These are phyloP conservation scores for Termitomyces sp. DNA, from an alignment of 768 basidiomycete species.

Conservation along the genomic window DNA sequence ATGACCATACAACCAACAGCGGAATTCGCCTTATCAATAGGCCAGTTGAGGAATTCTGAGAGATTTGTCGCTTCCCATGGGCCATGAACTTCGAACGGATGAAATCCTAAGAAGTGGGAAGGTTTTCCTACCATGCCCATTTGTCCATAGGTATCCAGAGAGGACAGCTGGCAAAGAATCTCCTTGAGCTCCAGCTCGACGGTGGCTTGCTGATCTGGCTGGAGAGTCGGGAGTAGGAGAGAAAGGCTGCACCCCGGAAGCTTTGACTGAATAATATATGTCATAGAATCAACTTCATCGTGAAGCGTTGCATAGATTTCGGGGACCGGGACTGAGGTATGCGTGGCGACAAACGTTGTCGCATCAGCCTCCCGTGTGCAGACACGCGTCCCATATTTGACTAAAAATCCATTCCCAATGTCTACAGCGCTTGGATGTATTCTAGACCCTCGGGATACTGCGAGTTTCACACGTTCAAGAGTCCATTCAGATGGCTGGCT, in stretches of 20 bases:
- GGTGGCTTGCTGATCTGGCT: not conserved
- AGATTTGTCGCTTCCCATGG: slow-evolving; percentile 3
- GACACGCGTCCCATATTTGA: not conserved
- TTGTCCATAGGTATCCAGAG: not conserved
- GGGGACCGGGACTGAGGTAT: slow-evolving; percentile 2
- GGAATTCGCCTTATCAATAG: not conserved
- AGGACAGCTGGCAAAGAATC: not conserved
- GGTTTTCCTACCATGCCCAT: slow-evolving; percentile 4
- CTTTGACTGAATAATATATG: slow-evolving; percentile 1
- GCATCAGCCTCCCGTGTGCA: not conserved
- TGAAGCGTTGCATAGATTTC: not conserved
- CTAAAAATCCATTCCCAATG: not conserved
- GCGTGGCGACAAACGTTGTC: not conserved
- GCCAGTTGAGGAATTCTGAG: not conserved
- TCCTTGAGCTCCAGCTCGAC: not conserved
- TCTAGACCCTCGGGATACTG: not conserved
- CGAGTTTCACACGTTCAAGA: not conserved
- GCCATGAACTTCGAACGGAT: not conserved
- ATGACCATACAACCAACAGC: not conserved
- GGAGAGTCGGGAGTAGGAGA: not conserved
- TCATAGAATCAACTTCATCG: not conserved
- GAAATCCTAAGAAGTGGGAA: not conserved
- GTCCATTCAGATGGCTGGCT: not conserved
- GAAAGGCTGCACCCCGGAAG: not conserved
- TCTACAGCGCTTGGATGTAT: not conserved